Percentiles rank a stretch among this genome's conserved stretches.
These are phyloP conservation scores for Hericium rajendrae DNA, from an alignment of 768 basidiomycete species.

Conservation along the genomic window DNA sequence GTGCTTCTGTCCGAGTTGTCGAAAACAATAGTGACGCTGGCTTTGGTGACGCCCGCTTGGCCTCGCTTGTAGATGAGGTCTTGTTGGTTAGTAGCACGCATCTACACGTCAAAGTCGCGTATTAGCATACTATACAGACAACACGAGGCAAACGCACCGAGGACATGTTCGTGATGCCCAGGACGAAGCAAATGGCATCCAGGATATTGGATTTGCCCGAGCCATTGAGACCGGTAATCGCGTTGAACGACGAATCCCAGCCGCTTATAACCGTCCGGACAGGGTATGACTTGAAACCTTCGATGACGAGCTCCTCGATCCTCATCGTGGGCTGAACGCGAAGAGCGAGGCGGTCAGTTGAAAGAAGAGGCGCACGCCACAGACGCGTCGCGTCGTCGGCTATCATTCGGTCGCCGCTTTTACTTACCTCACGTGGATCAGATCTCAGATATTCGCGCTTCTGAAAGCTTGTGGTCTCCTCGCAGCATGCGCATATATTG, in stretches of 20 bases:
- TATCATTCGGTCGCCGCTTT: neutral
- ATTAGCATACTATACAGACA: neutral
- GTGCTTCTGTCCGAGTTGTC: constrained; percentile 88
- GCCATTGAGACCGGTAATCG: constrained; percentile 92
- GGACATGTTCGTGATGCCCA: constrained; percentile 97
- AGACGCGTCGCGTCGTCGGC: neutral
- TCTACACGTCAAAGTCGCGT: constrained; percentile 32
- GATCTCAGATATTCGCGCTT: neutral
- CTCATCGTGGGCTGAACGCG: constrained; percentile 4
- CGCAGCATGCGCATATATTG: neutral
- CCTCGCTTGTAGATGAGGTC: constrained; percentile 99
- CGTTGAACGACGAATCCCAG: constrained; percentile 98
- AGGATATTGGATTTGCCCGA: constrained; percentile 99
- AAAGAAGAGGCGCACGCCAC: neutral
- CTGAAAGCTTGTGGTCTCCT: neutral
- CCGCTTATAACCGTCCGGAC: constrained; percentile 92
- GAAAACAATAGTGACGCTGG: constrained; percentile 97
- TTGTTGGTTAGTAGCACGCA: constrained; percentile 91
- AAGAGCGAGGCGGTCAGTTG: neutral
- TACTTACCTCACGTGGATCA: neutral
- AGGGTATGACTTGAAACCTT: constrained; percentile 97
- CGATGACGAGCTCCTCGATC: constrained; percentile 14
- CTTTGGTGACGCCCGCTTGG: constrained; percentile 93
- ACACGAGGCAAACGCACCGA: constrained; percentile 38
- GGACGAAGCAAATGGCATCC: constrained; percentile 97